Evolutionary conservation across 2,329 filamentous ascomycete species (phyloP), one percentile per base, ranked within the genome.

Genomic region (Akanthomyces lecanii): DNA sequence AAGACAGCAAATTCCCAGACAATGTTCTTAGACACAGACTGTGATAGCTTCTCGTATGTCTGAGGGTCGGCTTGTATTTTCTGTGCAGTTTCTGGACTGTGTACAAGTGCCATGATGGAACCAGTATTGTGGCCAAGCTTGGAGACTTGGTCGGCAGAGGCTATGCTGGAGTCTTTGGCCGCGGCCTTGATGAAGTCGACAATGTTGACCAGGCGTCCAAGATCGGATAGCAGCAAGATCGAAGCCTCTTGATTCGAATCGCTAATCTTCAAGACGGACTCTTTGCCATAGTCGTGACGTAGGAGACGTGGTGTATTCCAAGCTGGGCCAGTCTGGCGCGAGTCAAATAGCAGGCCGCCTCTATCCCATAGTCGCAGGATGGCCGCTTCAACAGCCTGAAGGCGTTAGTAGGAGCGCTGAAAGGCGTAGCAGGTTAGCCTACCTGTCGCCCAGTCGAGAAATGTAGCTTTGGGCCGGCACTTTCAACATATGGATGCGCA

Each of bases 371-470:
- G 53, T 21, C 16, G 25, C n/a, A 65, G 47, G 11, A 63, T 55
- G 21, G 59, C 44, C 10, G 65, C 65, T 36, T 66, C 65, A 5
- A 66, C 61, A 14, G 44, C 30, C 65, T 66, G 21, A 11, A 21
- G 2, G 2, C 44, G 45, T 52, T 21, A 47, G 16, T 18, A 36
- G 38, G 21, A 12, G 44, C 8, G n/a, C 21, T 23, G 50, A 53
- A 38, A 12, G 14, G 6, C n/a, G 62, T 2, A 14, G 10, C 25
- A 48, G 36, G 33, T 36, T 36, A 30, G 21, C 42, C 11, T 25
- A 64, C 65, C 65, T 68, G 67, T 11, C 66, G 65, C 42, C 65
- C 40, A 4, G 62, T 65, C 5, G 66, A 65, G 51, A 67, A 67
- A 1, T 38, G 50, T 44, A 63, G 61, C 36, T 63, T 64, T 1